These are phyloP conservation scores for Geotrichum macrosporum DNA, from an alignment of 1,139 yeast species.

Conservation along the genomic window DNA sequence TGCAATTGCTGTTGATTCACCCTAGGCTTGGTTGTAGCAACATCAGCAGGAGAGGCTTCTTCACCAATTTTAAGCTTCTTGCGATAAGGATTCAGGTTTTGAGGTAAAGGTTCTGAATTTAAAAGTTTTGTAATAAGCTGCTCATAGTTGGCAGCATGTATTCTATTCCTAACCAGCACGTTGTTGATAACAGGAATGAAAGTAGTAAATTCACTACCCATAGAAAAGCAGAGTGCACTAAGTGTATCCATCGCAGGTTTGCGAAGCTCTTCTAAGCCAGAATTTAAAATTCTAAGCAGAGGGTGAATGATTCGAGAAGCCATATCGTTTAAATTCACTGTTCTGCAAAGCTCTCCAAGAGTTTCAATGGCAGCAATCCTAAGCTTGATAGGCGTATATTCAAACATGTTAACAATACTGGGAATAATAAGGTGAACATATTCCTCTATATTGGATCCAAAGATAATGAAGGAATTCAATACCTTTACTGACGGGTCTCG, in stretches of 20 bases:
- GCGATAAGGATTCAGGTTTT: slow-evolving; percentile 56
- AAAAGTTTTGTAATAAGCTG: slow-evolving; percentile 71
- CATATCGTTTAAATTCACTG: slow-evolving; percentile 76
- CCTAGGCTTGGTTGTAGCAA: slow-evolving; percentile 70
- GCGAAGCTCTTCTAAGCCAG: slow-evolving; percentile 57
- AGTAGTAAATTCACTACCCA: slow-evolving; percentile 80
- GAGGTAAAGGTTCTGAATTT: slow-evolving; percentile 87
- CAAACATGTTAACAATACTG: slow-evolving; percentile 68
- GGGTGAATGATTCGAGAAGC: slow-evolving; percentile 90
- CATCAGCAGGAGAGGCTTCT: slow-evolving; percentile 61
- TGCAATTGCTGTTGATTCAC: slow-evolving; percentile 73
- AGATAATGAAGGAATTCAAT: slow-evolving; percentile 78
- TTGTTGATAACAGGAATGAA: slow-evolving; percentile 84
- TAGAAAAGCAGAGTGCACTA: slow-evolving; percentile 69
- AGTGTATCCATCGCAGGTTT: slow-evolving; percentile 71
- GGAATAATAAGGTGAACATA: slow-evolving; percentile 83
- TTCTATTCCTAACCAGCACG: slow-evolving; percentile 56
- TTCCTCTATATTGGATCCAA: slow-evolving; percentile 85
- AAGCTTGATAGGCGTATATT: slow-evolving; percentile 50
- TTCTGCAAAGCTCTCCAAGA: slow-evolving; percentile 73
- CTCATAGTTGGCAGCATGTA: slow-evolving; percentile 74
- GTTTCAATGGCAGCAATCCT: slow-evolving; percentile 78
- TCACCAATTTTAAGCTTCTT: slow-evolving; percentile 47
- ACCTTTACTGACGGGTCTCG: slow-evolving; percentile 66
- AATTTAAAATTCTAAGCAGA: slow-evolving; percentile 58